Base-by-base conservation (phyloP, 345 rosid genomes). In the Carallia pectinifolia region DNA sequence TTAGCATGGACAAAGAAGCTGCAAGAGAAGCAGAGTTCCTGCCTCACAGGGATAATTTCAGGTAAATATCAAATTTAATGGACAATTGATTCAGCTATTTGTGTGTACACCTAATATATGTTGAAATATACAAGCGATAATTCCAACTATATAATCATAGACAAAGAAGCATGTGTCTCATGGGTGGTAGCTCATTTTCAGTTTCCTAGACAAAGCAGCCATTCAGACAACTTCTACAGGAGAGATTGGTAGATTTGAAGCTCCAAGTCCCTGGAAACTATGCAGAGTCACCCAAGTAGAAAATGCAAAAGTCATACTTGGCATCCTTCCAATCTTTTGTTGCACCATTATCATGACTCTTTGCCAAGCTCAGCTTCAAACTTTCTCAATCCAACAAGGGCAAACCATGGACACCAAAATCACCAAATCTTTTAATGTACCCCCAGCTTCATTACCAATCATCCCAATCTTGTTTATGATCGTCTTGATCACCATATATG, bases 321-420 rank as follows among this genome's bases (percentile, higher is more conserved):
- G 86, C 31, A 74, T 88, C 82, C 7, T 79, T 19, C 90, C 89
- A 17, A 60, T 88, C 36, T 88, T 86, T 56, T 72, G 81, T 38
- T 86, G 88, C 77, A 85, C 93, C 44, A 81, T 88, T 53, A 72
- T 86, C 61, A 86, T 85, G 90, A 88, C 93, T n/a, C 71, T 76
- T 4, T 80, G 79, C 58, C 70, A 72, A 60, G 84, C 89, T 36
- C 89, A 87, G 70, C 89, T 85, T 30, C 87, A 83, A 58, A 81
- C 87, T 5, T 87, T 87, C 77, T 83, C 89, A 1, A 62, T 87
- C 73, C 86, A 81, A 53, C 87, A 87, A 74, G 87, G 77, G 4
- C 56, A 37, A 5, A 81, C 90, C 44, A 86, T 85, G 93, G 85
- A 88, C 63, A 72, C 81, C 18, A 53, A 65, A 19, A 10, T 88